A percentile compares a stretch with the other conserved stretches of the same genome.
These are phyloP conservation scores for Adansonia digitata DNA, from an alignment of 345 rosid genomes.

Conservation along the genomic window DNA sequence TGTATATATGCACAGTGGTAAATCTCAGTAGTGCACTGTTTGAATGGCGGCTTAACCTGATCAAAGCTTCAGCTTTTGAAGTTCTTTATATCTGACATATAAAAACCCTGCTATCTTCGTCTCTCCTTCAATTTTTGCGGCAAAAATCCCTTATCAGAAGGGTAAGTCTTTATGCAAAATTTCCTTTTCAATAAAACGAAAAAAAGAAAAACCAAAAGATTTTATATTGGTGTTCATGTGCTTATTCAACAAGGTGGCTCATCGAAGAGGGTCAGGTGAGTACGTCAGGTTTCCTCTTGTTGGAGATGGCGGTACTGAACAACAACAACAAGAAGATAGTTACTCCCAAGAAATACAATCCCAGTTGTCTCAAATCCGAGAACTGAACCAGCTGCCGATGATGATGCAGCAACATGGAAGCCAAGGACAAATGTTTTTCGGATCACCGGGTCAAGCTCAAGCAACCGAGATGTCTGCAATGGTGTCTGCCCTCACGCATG, in stretches of 20 bases:
- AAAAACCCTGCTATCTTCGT: background rate
- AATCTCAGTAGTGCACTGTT: background rate
- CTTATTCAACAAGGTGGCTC: slow-evolving; percentile 36
- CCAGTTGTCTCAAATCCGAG: slow-evolving; percentile 12
- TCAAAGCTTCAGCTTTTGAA: background rate
- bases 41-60: slow-evolving; percentile 10
- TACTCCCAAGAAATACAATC: background rate
- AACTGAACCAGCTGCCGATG: background rate
- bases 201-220: background rate
- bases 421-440: background rate
- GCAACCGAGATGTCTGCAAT: slow-evolving; percentile 58
- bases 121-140: background rate
- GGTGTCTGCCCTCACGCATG: slow-evolving; percentile 70
- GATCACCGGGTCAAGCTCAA: slow-evolving; percentile 27
- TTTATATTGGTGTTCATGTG: slow-evolving; percentile 20
- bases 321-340: slow-evolving; percentile 1
- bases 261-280: slow-evolving; percentile 20
- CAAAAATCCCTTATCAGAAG: background rate
- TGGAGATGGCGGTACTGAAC: slow-evolving; percentile 10
- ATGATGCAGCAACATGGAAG: background rate
- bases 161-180: background rate
- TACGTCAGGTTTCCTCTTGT: slow-evolving; percentile 15
- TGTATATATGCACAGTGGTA: background rate
- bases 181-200: background rate
- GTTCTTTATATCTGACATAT: slow-evolving; percentile 4